phyloP scores from a whole-genome alignment of 441 rosid genomes.

The Syzygium malaccense region DNA sequence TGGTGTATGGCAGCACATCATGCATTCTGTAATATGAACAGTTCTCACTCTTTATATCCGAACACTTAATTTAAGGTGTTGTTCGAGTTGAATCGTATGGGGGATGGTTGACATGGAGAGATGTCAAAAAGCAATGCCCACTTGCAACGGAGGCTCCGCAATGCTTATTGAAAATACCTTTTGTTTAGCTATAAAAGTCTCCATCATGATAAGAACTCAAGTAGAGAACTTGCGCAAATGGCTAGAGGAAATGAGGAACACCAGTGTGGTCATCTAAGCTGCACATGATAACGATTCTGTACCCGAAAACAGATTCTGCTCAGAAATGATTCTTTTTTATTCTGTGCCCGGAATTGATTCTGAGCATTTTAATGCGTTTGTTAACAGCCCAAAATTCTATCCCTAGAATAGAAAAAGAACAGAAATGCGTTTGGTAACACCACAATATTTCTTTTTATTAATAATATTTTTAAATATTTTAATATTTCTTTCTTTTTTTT shows the following conservation, averaged over 20 bases:
- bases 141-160: too few species aligned
- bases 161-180: not conserved
- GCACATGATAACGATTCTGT: too few species aligned
- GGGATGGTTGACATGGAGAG: not conserved
- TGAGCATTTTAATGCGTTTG: too few species aligned
- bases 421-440: too few species aligned
- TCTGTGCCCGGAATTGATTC: too few species aligned
- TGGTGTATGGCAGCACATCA: not conserved
- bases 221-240: not conserved
- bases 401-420: too few species aligned
- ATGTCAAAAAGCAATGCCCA: not conserved
- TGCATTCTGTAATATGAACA: not conserved
- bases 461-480: too few species aligned
- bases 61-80: not conserved
- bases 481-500: too few species aligned
- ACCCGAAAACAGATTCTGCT: too few species aligned
- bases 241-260: not conserved
- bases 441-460: too few species aligned
- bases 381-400: too few species aligned
- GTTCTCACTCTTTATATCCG: not conserved
- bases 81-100: not conserved
- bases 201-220: not conserved
- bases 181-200: not conserved
- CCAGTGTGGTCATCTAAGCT: rapidly evolving
- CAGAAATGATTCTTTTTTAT: too few species aligned